These are phyloP conservation scores for Saturnispora serradocipensis DNA, from an alignment of 805 yeast genomes.

Conservation along the genomic window DNA sequence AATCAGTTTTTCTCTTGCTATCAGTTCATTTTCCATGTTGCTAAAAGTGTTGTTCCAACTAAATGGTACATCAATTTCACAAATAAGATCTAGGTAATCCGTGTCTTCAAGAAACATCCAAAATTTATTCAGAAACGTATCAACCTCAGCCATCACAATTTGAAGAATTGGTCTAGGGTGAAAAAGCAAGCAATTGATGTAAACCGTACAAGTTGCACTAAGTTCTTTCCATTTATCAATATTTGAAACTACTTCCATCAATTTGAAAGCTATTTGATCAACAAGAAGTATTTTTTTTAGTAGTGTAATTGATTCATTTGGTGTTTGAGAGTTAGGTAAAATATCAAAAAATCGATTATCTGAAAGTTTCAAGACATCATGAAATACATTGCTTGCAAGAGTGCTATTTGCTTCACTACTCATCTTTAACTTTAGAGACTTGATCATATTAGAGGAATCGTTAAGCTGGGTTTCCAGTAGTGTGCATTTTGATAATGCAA, in stretches of 20 bases:
- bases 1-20: background rate
- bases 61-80: background rate
- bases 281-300: background rate
- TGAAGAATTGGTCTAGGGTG: background rate
- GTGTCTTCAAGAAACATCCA: background rate
- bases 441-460: constrained; percentile 9
- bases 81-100: background rate
- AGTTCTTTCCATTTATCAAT: background rate
- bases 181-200: background rate
- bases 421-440: constrained; percentile 20
- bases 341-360: background rate
- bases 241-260: background rate
- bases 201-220: background rate
- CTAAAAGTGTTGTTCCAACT: background rate
- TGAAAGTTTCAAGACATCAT: background rate
- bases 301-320: background rate
- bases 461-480: background rate
- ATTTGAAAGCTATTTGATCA: constrained; percentile 1
- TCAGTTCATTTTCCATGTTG: background rate
- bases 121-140: background rate
- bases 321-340: background rate
- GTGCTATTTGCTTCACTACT: background rate
- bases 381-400: background rate
- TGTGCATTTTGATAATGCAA: background rate
- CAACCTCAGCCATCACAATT: background rate